A percentile compares a stretch with the other conserved stretches of the same genome.
Evolutionary conservation across 169 alveolate species (phyloP).

Genomic region (Plasmodium fragile): DNA sequence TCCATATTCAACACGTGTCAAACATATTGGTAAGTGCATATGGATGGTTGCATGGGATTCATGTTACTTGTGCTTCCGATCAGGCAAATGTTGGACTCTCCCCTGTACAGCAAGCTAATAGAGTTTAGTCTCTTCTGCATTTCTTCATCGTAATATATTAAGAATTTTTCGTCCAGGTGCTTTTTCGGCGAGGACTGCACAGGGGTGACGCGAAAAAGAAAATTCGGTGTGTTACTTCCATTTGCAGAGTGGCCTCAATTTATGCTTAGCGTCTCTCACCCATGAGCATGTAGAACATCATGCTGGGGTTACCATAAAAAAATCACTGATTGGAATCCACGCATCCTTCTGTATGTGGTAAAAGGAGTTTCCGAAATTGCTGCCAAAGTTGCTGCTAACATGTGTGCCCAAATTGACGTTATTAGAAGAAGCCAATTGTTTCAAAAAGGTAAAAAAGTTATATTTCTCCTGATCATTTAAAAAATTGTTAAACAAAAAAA

Average conservation of each 20-base stretch:
- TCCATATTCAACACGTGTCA: neutral
- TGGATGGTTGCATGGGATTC: neutral
- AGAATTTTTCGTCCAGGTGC: constrained; percentile 21
- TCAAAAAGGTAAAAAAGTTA: constrained; percentile 33
- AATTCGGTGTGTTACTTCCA: neutral
- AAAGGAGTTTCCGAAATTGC: constrained; percentile 5
- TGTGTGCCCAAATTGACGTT: neutral
- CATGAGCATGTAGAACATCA: neutral
- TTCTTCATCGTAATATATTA: constrained; percentile 71
- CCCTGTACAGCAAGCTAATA: constrained; percentile 46
- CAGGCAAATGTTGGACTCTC: constrained; percentile 57
- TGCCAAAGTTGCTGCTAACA: no score
- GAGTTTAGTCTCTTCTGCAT: constrained; percentile 51
- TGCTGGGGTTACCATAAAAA: constrained; percentile 26
- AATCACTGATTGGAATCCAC: constrained; percentile 30
- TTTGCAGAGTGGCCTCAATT: neutral
- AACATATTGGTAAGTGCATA: neutral
- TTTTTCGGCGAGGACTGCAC: constrained; percentile 1
- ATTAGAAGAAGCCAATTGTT: constrained; percentile 29
- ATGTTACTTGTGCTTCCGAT: constrained; percentile 55
- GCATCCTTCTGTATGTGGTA: constrained; percentile 50
- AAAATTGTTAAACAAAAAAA: constrained; percentile 50
- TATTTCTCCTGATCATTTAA: constrained; percentile 46
- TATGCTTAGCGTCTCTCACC: neutral
- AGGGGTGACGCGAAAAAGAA: neutral